Base-by-base conservation (phyloP, 331 rosid genomes). In the Spiraea crenata region DNA sequence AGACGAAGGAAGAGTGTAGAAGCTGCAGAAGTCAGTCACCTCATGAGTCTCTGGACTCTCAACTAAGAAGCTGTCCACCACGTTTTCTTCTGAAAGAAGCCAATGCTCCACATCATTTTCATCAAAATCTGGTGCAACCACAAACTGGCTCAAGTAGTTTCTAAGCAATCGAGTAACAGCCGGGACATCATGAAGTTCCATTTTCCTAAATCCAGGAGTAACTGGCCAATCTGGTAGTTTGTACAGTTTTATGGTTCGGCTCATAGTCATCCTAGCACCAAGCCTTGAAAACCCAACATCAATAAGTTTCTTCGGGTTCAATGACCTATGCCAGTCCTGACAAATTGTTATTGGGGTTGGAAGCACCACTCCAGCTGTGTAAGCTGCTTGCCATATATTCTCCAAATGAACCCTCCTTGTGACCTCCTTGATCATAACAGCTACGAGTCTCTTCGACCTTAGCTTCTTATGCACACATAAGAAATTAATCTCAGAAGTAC, bases 251-350 rank as follows among this genome's bases (percentile, higher is more conserved):
- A 25, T 25, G 31, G 31, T 25, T 59, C 97, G 82, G 73, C 96
- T 92, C 96, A 92, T 89, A 31, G 97, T 92, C 97, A 92, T 92
- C 75, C 97, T 80, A 0, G 93, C 92, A 59, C 97, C 97, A 59
- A 92, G 96, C 75, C 96, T 82, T n/a, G 97, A 92, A 70, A 92
- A 92, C 63, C 97, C 97, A 67, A 92, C 97, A 78, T 92, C 96
- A 78, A 92, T 92, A 16, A 25, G 89, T 83, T 92, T 92, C 81
- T 89, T 92, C 41, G 97, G 97, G 71, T 92, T 89, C 71, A 92
- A 80, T 39, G 97, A 92, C 74, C 97, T 87, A 72, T 89, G 97
- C 97, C 97, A 92, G 79, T 92, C 89, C 76, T 92, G 97, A 76
- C 96, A 92, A 71, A 92, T 89, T 45, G 96, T 72, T 45, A 89